These are phyloP conservation scores for Cladosporium phlei DNA, from an alignment of 2,329 filamentous ascomycete genomes.

Conservation along the genomic window DNA sequence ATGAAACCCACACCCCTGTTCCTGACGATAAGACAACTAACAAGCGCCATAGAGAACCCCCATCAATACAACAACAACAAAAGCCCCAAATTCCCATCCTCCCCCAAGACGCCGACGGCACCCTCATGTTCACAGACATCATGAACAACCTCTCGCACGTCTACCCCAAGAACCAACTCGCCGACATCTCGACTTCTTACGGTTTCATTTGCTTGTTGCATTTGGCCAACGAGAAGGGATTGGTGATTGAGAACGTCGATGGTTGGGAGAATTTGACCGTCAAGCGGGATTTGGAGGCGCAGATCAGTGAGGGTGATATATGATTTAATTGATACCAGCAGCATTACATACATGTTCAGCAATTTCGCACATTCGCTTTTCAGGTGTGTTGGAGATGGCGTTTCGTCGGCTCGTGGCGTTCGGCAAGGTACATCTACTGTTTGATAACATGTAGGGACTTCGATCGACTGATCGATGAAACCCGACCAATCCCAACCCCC, in stretches of 20 bases:
- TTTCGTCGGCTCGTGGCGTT: no score
- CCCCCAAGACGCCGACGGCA: slow-evolving; percentile 38
- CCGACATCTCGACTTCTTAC: slow-evolving; percentile 86
- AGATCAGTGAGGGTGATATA: slow-evolving; percentile 5
- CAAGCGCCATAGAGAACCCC: slow-evolving; percentile 19
- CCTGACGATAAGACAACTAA: neutral
- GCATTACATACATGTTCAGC: no score
- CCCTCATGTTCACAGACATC: slow-evolving; percentile 80
- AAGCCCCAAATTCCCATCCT: slow-evolving; percentile 26
- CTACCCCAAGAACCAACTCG: slow-evolving; percentile 80
- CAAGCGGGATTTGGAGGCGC: slow-evolving; percentile 35
- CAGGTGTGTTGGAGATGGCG: no score
- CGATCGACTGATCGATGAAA: no score
- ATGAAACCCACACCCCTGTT: neutral
- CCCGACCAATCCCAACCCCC: no score
- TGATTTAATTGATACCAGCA: no score
- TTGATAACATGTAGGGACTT: no score
- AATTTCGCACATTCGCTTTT: no score
- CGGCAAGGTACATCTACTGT: no score
- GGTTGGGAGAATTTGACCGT: slow-evolving; percentile 47
- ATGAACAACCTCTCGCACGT: slow-evolving; percentile 85
- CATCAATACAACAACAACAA: slow-evolving; percentile 33
- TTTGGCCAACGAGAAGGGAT: slow-evolving; percentile 85
- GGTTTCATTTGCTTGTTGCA: slow-evolving; percentile 94
- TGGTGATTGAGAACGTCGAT: slow-evolving; percentile 65